Conservation (phyloP, 768 basidiomycete genomes). For the Trametopsis cervina region DNA sequence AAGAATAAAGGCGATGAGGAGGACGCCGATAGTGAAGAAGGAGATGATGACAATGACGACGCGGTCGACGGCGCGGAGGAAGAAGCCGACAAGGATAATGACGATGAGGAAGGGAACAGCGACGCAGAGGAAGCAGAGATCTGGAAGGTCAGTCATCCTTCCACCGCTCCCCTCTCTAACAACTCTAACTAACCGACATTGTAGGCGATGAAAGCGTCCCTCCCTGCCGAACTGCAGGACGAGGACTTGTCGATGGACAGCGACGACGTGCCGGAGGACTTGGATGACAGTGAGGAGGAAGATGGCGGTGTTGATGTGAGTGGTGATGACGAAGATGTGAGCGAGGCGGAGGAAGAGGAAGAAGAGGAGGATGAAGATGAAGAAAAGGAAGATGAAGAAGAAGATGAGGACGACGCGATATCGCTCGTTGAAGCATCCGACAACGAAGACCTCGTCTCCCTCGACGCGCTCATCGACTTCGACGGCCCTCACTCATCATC, state of each 20-base stretch:
- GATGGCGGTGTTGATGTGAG: slow-evolving; percentile 20
- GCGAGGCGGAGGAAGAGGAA: slow-evolving; percentile 26
- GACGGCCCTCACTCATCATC: slow-evolving; percentile 40
- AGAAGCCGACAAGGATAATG: slow-evolving; percentile 21
- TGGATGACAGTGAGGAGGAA: slow-evolving; percentile 21
- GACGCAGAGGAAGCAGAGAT: slow-evolving; percentile 63
- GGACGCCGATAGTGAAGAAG: slow-evolving; percentile 24
- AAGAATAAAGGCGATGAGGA: slow-evolving; percentile 34
- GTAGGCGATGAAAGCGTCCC: slow-evolving; percentile 85
- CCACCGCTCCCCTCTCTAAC: not conserved
- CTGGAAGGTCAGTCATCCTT: slow-evolving; percentile 65
- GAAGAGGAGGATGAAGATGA: slow-evolving; percentile 28
- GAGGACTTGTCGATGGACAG: slow-evolving; percentile 26
- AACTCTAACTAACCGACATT: not conserved
- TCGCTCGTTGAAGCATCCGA: slow-evolving; percentile 62
- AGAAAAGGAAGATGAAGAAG: slow-evolving; percentile 35
- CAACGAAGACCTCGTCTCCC: slow-evolving; percentile 59
- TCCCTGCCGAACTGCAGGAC: slow-evolving; percentile 47
- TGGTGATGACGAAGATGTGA: slow-evolving; percentile 23
- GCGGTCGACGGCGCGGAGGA: slow-evolving; percentile 19
- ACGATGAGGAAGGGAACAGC: slow-evolving; percentile 35
- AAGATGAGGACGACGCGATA: slow-evolving; percentile 38
- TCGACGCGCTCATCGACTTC: slow-evolving; percentile 54
- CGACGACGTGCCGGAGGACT: slow-evolving; percentile 21
- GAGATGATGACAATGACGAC: slow-evolving; percentile 24